Evolutionary conservation across 768 basidiomycete species (phyloP), one percentile per base, ranked within the genome.

Genomic region (Termitomyces sp.): DNA sequence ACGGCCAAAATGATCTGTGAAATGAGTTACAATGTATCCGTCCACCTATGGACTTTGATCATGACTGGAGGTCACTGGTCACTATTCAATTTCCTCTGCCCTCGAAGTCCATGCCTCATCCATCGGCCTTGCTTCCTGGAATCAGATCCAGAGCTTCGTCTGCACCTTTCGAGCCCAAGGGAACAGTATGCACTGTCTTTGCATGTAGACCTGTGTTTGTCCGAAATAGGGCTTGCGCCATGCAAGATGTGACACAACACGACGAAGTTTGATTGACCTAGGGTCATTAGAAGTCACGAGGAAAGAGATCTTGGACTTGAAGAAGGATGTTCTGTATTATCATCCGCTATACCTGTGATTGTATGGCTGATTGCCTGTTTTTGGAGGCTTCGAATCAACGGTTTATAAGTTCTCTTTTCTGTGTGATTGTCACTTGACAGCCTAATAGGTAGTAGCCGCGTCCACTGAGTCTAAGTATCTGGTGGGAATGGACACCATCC

Each of bases 181-280:
- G 23, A 23, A 23, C 23, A 23, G 23, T 38, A 28, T 10, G 15
- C 14, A 17, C 5, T 6, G 23, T 44, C 15, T 19, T 21, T 48
- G 52, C 21, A 68, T 75, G 50, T 42, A 23, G 23, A 23, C 23
- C 89, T 89, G 63, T 89, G 87, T 59, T 87, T 83, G 62, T 89
- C 84, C 70, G 23, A 23, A 88, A 89, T 58, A 89, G 68, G 57
- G 88, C 78, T 75, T 90, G 86, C 35, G 89, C 89, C 89, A 91
- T 91, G 35, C 48, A 38, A 47, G 33, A 52, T 46, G 50, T 31
- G 56, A 60, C 53, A 17, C 41, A 28, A 40, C 40, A 61, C 54
- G 38, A 42, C 50, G 28, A 21, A 45, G 8, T 2, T 31, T 12
- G 28, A 52, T 28, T 38, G 4, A 15, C 15, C 26, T 28, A 19